A percentile compares a stretch with the other conserved stretches of the same genome.
Evolutionary conservation across 2,329 filamentous ascomycete genomes (phyloP).

Genomic region (Apiospora pterosperma): DNA sequence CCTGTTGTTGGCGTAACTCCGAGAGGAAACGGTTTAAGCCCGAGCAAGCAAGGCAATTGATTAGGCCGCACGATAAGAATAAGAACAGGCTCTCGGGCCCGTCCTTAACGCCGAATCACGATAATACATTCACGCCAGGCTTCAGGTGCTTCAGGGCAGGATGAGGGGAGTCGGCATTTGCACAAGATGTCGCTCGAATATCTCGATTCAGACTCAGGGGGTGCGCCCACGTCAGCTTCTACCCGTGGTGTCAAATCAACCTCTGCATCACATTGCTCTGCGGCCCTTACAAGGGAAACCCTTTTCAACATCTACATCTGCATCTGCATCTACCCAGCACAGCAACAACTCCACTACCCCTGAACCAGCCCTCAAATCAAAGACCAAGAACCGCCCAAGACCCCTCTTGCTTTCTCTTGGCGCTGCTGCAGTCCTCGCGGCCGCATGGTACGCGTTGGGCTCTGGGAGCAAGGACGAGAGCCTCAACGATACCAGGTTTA

Average conservation of each 20-base stretch:
- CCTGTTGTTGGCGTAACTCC: not conserved
- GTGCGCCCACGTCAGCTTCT: not conserved
- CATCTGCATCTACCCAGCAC: not conserved
- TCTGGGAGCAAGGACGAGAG: slow-evolving; percentile 4
- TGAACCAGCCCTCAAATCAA: not conserved
- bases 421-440: not conserved
- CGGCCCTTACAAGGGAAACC: not conserved
- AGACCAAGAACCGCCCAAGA: not conserved
- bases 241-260: not conserved
- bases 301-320: not conserved
- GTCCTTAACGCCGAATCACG: not conserved
- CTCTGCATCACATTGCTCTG: not conserved
- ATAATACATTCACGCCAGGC: not conserved
- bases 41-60: not conserved
- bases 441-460: slow-evolving; percentile 1
- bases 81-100: not conserved
- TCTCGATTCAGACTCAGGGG: not conserved
- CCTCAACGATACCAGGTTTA: slow-evolving; percentile 59
- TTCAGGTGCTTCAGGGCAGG: not conserved
- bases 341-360: not conserved
- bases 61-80: not conserved
- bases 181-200: not conserved
- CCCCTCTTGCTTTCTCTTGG: not conserved
- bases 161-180: not conserved
- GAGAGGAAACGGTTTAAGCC: not conserved